Base-by-base conservation (phyloP, 495 filamentous ascomycete species). In the Hypoxylon rickii region DNA sequence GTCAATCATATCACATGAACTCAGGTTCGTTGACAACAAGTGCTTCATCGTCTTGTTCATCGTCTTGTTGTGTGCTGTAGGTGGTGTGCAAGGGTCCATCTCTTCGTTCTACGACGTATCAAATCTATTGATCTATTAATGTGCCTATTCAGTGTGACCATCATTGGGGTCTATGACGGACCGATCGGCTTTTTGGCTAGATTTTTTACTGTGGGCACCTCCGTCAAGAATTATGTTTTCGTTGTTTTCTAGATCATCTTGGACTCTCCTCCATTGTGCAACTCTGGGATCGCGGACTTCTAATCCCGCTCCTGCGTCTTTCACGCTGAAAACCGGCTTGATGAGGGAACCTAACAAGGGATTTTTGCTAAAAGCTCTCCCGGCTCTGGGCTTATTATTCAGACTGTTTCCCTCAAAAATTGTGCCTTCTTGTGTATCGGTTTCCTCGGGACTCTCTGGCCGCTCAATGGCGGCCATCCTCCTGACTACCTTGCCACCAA, bases 191-290 rank as follows among this genome's bases (percentile, higher is more conserved):
- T 42, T 44, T 38, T 47, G 15, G 31, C 26, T 10, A 37, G 47
- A 13, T 46, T 52, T 1, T 63, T 73, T 57, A 13, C 90, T 89
- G 70, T 88, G 84, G 3, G 83, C 64, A 8, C 93, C 89, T 0
- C 93, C 93, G 71, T 96, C 88, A 3, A 96, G 72, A 55, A 96
- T 96, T 73, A 92, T 86, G n/a, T 80, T 82, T 72, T 96, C 93
- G 61, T 96, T 97, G 68, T 97, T 85, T 43, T 92, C 88, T 32
- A 85, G 77, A 62, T 96, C 90, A 72, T 97, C 91, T 67, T 97
- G 95, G 1, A 96, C 93, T 55, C 90, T 83, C 40, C 92, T 77
- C 94, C 93, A 97, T 2, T 80, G 82, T 51, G 77, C 78, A 41
- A 74, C 81, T 54, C 67, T 71, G 47, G 68, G 73, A 51, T 58